Base-by-base conservation (phyloP, 108 stramenopile genomes). In the Cylindrotheca fusiformis region DNA sequence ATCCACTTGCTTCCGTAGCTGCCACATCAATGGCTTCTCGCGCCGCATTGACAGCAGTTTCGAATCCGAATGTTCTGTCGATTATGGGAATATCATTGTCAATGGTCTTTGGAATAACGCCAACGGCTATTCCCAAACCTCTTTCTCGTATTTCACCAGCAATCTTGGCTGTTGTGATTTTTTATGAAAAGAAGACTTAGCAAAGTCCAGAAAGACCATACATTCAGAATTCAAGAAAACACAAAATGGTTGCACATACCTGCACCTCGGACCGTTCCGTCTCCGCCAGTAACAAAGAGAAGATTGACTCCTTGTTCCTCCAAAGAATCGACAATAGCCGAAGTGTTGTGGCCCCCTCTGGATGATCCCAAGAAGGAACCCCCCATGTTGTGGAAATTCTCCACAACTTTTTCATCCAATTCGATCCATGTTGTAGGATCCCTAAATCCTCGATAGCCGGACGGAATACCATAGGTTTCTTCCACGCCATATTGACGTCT, bases 1-100 rank as follows among this genome's bases (percentile, higher is more conserved):
- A 41, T 52, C 80, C 85, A 56, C 88, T 88, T 17, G 93, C 93
- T 75, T 96, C 95, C 4, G 76, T 85, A 18, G 82, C 79, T 5
- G 89, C 89, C 21, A 78, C 74, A 0, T 69, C 66, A 31, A 91
- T 87, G 41, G 79, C 70, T 4, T 55, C 71, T 52, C 79, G 80
- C 2, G 95, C 91, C 3, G 88, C 87, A 67, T 92, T 83, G 2
- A 94, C 87, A 0, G 91, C 80, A 21, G 81, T 86, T 23, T 60
- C 59, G 65, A 96, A 96, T 4, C 95, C 95, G 57, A 96, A 96
- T 8, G 80, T 77, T 2, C 91, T 71, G 71, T 96, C 95, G 51
- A 96, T 84, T 27, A 83, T 52, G 58, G 69, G 87, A 32, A 96
- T 67, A 67, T 96, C 95, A 69, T 95, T 95, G 65, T 88, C 87